phyloP scores from a whole-genome alignment of 495 filamentous ascomycete genomes.

The Daldinia childiae region DNA sequence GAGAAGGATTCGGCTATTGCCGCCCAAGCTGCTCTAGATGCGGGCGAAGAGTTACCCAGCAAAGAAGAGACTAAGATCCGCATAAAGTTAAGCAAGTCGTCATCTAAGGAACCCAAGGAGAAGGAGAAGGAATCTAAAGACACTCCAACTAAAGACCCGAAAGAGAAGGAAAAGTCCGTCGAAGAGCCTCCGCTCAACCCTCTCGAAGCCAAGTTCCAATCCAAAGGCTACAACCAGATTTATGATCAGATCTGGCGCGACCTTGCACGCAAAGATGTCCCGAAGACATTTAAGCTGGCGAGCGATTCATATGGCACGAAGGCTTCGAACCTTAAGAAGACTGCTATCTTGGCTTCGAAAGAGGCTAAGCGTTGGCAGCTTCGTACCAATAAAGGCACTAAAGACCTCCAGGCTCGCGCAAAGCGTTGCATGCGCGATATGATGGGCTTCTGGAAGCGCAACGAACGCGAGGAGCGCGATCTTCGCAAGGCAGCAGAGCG shows the following conservation, averaged over 20 bases:
- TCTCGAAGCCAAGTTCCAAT: constrained; percentile 71
- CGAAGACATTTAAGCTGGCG: constrained; percentile 88
- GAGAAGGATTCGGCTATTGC: constrained; percentile 93
- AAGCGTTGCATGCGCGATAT: constrained; percentile 99
- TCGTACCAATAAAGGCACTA: constrained; percentile 96
- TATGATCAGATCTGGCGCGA: constrained; percentile 99
- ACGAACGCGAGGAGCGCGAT: constrained; percentile 96
- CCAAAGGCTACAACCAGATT: constrained; percentile 94
- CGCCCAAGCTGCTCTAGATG: constrained; percentile 84
- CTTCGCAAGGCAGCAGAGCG: constrained; percentile 91
- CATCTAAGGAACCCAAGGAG: constrained; percentile 59
- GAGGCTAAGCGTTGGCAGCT: constrained; percentile 98
- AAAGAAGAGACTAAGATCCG: constrained; percentile 74
- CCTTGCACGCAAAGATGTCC: constrained; percentile 90
- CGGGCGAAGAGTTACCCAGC: constrained; percentile 78
- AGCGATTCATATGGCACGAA: constrained; percentile 82
- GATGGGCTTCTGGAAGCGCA: constrained; percentile 99
- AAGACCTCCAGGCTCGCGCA: constrained; percentile 95
- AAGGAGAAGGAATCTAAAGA: constrained; percentile 51
- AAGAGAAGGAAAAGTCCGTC: constrained; percentile 73
- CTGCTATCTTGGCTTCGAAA: constrained; percentile 94
- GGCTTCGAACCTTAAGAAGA: constrained; percentile 94
- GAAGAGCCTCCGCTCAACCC: constrained; percentile 58
- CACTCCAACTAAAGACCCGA: constrained; percentile 65
- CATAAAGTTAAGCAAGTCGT: constrained; percentile 62